Evolutionary conservation across 495 filamentous ascomycete genomes (phyloP).

Genomic region (Aspergillus sclerotioniger): DNA sequence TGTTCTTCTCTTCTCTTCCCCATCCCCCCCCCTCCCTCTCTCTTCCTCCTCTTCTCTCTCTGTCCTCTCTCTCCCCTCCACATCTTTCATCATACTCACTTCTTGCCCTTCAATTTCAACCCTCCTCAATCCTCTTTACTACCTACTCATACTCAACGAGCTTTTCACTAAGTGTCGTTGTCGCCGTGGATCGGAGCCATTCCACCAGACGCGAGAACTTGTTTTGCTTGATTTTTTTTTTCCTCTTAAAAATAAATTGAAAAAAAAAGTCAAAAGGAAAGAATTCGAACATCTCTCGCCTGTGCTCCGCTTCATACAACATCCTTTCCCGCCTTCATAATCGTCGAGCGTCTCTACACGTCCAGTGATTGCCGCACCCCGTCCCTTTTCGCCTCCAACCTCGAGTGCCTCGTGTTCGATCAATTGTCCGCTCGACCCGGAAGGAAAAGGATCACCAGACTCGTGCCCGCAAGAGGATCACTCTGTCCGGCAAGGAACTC

Average conservation of each 20-base stretch:
- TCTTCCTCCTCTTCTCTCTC: conserved; percentile 12
- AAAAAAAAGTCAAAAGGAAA: conserved; percentile 10
- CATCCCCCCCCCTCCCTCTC: conserved; percentile 10
- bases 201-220: conserved; percentile 30
- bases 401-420: conserved; percentile 12
- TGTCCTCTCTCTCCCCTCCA: conserved; percentile 10
- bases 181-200: conserved; percentile 25
- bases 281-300: conserved; percentile 9
- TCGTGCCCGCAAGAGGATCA: conserved; percentile 13
- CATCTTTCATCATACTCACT: conserved; percentile 21
- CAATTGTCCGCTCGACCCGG: conserved; percentile 8
- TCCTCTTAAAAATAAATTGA: conserved; percentile 11
- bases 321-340: conserved; percentile 9
- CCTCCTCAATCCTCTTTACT: conserved; percentile 20
- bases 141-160: conserved; percentile 35
- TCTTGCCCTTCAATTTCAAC: conserved; percentile 19
- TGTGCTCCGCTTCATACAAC: conserved; percentile 5
- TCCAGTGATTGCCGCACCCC: background rate
- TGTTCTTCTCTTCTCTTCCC: conserved; percentile 11
- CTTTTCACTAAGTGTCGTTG: conserved; percentile 57
- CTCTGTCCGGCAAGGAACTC: conserved; percentile 19
- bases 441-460: conserved; percentile 7
- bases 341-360: conserved; percentile 1
- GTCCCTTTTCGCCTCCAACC: background rate
- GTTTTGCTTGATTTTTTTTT: conserved; percentile 16